phyloP scores from a whole-genome alignment of 768 basidiomycete species.

The Kwoniella heveanensis region DNA sequence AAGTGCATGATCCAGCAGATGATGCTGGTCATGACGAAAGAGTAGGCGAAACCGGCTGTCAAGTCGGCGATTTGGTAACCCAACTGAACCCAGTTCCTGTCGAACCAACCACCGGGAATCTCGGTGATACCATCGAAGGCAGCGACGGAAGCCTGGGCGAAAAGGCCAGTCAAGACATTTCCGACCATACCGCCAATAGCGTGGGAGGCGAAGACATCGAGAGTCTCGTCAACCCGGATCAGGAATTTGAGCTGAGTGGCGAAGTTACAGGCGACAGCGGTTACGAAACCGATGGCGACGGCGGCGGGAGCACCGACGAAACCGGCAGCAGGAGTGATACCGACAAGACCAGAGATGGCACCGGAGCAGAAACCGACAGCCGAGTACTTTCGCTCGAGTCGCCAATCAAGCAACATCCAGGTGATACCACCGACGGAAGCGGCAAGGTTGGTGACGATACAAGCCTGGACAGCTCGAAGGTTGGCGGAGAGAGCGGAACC shows the following conservation, averaged over 20 bases:
- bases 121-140: conserved; percentile 69
- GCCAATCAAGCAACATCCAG: conserved; percentile 75
- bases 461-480: conserved; percentile 77
- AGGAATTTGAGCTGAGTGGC: conserved; percentile 73
- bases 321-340: conserved; percentile 84
- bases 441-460: conserved; percentile 87
- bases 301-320: conserved; percentile 67
- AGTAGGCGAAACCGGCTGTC: conserved; percentile 34
- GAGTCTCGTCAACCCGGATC: conserved; percentile 77
- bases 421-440: conserved; percentile 74
- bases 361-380: conserved; percentile 93
- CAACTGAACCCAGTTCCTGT: conserved; percentile 67
- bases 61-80: conserved; percentile 66
- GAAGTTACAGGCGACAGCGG: conserved; percentile 76
- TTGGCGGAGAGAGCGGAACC: conserved; percentile 81
- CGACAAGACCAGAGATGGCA: conserved; percentile 81
- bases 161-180: conserved; percentile 68
- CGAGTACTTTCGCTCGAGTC: conserved; percentile 76
- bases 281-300: conserved; percentile 72
- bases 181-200: conserved; percentile 73
- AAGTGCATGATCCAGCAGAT: conserved; percentile 56
- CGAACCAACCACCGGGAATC: conserved; percentile 63
- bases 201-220: conserved; percentile 91
- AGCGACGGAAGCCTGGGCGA: conserved; percentile 68
- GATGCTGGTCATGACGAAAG: conserved; percentile 52